A percentile compares a stretch with the other conserved stretches of the same genome.
Evolutionary conservation across 768 basidiomycete genomes (phyloP).

Genomic region (Steccherinum ochraceum): DNA sequence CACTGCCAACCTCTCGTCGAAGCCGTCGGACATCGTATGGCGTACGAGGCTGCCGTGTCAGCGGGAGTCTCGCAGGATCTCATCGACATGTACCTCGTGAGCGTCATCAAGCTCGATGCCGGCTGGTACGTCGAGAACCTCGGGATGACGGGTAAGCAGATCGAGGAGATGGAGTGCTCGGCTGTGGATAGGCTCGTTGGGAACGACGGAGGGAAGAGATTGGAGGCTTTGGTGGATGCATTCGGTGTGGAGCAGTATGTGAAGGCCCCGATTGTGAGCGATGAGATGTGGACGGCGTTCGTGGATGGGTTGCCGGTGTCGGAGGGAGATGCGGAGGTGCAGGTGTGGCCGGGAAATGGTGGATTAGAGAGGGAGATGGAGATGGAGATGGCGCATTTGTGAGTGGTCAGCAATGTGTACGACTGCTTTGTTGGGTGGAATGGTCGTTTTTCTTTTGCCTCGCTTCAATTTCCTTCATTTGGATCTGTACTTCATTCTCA

Average conservation of each 20-base stretch:
- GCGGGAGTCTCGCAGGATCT: slow-evolving; percentile 20
- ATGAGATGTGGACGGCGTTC: slow-evolving; percentile 13
- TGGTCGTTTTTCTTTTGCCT: too few relatives aligned
- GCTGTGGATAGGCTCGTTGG: slow-evolving; percentile 12
- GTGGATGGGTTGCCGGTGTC: slow-evolving; percentile 2
- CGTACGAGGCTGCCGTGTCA: slow-evolving; percentile 27
- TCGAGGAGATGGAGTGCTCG: slow-evolving; percentile 21
- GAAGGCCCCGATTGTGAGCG: slow-evolving; percentile 14
- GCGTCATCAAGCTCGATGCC: slow-evolving; percentile 21
- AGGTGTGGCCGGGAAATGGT: too few relatives aligned
- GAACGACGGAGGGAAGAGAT: too few relatives aligned
- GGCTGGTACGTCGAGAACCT: slow-evolving; percentile 31
- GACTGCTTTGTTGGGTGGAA: too few relatives aligned
- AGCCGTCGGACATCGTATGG: slow-evolving; percentile 27
- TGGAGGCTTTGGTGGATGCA: slow-evolving; percentile 12
- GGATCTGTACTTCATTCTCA: too few relatives aligned
- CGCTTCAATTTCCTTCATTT: too few relatives aligned
- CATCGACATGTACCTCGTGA: slow-evolving; percentile 22
- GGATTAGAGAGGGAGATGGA: too few relatives aligned
- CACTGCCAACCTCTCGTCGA: slow-evolving; percentile 17
- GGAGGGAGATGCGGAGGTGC: not conserved
- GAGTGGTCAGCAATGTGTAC: too few relatives aligned
- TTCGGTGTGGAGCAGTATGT: slow-evolving; percentile 11
- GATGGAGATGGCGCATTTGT: too few relatives aligned
- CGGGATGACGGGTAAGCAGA: slow-evolving; percentile 37